Evolutionary conservation across 495 filamentous ascomycete species (phyloP).

Genomic region (Symbiotaphrina buchneri): DNA sequence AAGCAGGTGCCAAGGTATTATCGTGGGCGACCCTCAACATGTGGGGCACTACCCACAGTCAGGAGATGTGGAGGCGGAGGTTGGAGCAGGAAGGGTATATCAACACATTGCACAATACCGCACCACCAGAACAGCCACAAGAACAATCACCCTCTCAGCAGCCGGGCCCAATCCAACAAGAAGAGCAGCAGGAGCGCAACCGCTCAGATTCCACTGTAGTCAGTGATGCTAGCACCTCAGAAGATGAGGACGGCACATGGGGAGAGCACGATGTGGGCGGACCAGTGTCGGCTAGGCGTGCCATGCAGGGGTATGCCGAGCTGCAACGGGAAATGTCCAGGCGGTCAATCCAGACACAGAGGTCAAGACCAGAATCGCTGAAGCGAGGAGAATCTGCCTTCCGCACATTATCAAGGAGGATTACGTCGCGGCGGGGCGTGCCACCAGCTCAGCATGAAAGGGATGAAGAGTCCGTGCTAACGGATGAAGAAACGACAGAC

Average conservation of each 20-base stretch:
- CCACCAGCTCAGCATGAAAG: constrained; percentile 9
- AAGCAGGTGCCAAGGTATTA: too few species aligned
- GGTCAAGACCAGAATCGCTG: constrained; percentile 7
- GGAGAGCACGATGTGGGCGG: constrained; percentile 48
- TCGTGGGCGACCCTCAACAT: too few species aligned
- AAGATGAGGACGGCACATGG: constrained; percentile 59
- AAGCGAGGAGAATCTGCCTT: constrained; percentile 9
- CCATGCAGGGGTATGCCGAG: constrained; percentile 50
- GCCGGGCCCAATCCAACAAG: too few species aligned
- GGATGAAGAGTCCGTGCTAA: constrained; percentile 12
- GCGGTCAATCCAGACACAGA: constrained; percentile 30
- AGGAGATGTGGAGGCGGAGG: too few species aligned
- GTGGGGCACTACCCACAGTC: too few species aligned
- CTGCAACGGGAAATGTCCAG: constrained; percentile 40
- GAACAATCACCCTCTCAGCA: too few species aligned
- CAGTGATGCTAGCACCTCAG: too few species aligned
- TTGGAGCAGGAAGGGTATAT: too few species aligned
- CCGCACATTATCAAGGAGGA: constrained; percentile 6
- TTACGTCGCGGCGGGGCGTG: constrained; percentile 4
- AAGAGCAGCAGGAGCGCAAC: too few species aligned
- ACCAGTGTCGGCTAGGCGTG: constrained; percentile 33
- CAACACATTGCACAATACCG: too few species aligned
- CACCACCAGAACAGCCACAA: too few species aligned
- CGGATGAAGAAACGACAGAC: constrained; percentile 8
- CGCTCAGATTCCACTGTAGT: too few species aligned